Evolutionary conservation across 2,329 filamentous ascomycete genomes (phyloP).

Genomic region (Fusarium buharicum): DNA sequence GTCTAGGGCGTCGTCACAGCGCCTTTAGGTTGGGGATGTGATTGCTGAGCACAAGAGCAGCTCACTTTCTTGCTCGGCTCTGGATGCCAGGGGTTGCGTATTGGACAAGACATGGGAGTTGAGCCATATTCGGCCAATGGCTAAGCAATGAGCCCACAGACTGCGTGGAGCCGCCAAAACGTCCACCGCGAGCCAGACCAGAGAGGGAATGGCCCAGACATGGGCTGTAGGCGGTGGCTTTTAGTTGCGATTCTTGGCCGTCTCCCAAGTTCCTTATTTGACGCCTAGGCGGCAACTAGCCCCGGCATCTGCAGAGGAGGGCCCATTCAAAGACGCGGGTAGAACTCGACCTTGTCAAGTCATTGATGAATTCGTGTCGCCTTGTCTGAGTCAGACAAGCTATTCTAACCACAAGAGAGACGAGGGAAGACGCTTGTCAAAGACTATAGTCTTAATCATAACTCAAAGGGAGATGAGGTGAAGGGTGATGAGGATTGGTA

Average conservation of each 20-base stretch:
- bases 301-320: conserved; percentile 38
- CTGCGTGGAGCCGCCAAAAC: conserved; percentile 37
- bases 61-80: conserved; percentile 27
- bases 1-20: conserved; percentile 40
- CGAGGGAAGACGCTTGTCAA: conserved; percentile 27
- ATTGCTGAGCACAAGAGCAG: conserved; percentile 38
- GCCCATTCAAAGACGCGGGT: conserved; percentile 21
- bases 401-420: conserved; percentile 19
- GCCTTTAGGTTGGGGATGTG: conserved; percentile 38
- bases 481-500: conserved; percentile 10
- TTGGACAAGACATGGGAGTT: conserved; percentile 26
- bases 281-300: conserved; percentile 42
- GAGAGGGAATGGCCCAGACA: conserved; percentile 35
- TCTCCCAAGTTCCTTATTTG: conserved; percentile 27
- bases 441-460: conserved; percentile 10
- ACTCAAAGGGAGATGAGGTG: conserved; percentile 2
- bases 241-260: conserved; percentile 29
- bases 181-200: conserved; percentile 38
- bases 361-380: conserved; percentile 25
- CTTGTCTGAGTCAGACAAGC: conserved; percentile 26
- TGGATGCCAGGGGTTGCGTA: conserved; percentile 25
- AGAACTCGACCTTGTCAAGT: conserved; percentile 33
- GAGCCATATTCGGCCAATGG: conserved; percentile 37
- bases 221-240: conserved; percentile 38
- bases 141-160: conserved; percentile 28